Percentiles rank a stretch among this genome's conserved stretches.
Evolutionary conservation across 179 eudicot species (phyloP).

Genomic region (Patellifolia procumbens): DNA sequence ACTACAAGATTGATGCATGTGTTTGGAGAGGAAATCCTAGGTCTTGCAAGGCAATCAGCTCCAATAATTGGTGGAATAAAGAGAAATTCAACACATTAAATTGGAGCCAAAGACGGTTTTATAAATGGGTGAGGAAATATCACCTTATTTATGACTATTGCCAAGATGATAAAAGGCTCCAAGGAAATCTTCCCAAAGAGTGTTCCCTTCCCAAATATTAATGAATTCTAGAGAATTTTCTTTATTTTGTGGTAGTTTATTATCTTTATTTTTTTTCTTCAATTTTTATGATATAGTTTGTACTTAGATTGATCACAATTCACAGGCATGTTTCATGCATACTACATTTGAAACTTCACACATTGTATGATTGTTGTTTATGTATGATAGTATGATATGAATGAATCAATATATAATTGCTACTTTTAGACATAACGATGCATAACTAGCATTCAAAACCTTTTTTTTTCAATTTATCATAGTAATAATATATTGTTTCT

Average conservation of each 20-base stretch:
- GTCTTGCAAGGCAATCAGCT: slow-evolving; percentile 41
- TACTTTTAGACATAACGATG: no score
- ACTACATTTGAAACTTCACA: no score
- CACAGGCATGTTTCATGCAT: no score
- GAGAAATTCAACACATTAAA: slow-evolving; percentile 41
- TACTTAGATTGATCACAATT: no score
- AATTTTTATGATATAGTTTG: no score
- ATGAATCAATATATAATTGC: no score
- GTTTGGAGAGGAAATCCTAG: slow-evolving; percentile 60
- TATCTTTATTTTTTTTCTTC: no score
- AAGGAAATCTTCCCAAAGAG: slow-evolving; percentile 57
- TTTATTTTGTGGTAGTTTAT: not conserved
- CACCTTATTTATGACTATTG: slow-evolving; percentile 78
- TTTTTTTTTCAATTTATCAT: no score
- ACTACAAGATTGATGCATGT: slow-evolving; percentile 71
- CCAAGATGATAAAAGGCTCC: slow-evolving; percentile 56
- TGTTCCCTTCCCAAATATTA: slow-evolving; percentile 66
- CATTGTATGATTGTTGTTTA: no score
- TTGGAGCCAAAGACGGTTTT: slow-evolving; percentile 54
- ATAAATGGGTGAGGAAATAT: slow-evolving; percentile 66
- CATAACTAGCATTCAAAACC: no score
- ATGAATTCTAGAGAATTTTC: slow-evolving; percentile 9
- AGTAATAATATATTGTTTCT: no score
- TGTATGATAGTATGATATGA: no score
- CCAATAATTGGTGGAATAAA: slow-evolving; percentile 74